Percentiles rank a stretch among this genome's conserved stretches.
Conservation (phyloP, 2,329 filamentous ascomycete species). For the Seiridium unicorne region DNA sequence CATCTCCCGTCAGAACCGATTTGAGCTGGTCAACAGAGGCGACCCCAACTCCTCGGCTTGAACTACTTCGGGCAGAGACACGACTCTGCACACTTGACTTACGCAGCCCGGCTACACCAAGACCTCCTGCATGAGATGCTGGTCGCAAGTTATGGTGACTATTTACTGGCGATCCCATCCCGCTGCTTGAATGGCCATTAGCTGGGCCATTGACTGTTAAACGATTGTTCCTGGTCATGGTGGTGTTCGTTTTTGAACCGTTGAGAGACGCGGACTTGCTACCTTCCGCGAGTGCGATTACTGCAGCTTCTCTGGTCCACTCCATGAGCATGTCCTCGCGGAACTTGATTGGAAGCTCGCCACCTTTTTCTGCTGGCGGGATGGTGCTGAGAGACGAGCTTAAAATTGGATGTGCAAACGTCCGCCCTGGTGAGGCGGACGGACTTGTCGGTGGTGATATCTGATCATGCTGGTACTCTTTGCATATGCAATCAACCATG, state of each 20-base stretch:
- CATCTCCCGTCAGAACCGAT: conserved; percentile 56
- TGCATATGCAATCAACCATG: conserved; percentile 72
- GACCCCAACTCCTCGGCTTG: conserved; percentile 45
- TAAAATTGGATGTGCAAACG: conserved; percentile 60
- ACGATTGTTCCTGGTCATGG: conserved; percentile 49
- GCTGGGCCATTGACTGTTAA: conserved; percentile 54
- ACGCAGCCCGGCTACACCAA: conserved; percentile 42
- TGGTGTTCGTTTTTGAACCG: conserved; percentile 69
- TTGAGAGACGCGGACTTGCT: conserved; percentile 73
- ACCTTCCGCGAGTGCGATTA: conserved; percentile 66
- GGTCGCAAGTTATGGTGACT: conserved; percentile 51
- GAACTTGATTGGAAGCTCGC: conserved; percentile 64
- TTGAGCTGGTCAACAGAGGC: conserved; percentile 65
- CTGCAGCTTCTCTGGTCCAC: conserved; percentile 76
- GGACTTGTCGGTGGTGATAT: conserved; percentile 69
- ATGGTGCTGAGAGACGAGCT: conserved; percentile 42
- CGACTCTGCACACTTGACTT: conserved; percentile 55
- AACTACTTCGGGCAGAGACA: conserved; percentile 40
- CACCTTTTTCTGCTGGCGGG: conserved; percentile 36
- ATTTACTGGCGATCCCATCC: conserved; percentile 44
- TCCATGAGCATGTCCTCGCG: conserved; percentile 74
- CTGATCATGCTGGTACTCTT: conserved; percentile 63
- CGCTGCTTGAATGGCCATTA: conserved; percentile 36
- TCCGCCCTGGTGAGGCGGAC: conserved; percentile 65
- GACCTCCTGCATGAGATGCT: conserved; percentile 36